phyloP scores from a whole-genome alignment of 495 filamentous ascomycete species.

The Evernia prunastri region DNA sequence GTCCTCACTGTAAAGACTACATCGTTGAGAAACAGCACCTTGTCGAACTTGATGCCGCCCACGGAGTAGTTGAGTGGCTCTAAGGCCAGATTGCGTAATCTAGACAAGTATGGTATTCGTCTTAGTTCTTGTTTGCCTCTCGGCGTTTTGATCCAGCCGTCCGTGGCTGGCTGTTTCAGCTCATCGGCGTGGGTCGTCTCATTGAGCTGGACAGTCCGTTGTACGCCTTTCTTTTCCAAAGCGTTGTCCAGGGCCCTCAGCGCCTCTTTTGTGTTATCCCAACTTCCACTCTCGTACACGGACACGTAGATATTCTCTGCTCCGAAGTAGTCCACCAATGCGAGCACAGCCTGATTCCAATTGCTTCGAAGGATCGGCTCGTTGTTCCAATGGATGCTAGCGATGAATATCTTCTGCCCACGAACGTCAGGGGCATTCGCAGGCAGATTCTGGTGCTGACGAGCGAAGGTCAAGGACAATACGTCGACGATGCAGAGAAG shows the following conservation, averaged over 20 bases:
- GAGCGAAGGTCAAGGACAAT: constrained; percentile 19
- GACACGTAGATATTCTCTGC: constrained; percentile 63
- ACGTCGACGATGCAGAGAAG: constrained; percentile 26
- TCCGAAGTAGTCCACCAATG: constrained; percentile 51
- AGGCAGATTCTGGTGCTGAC: constrained; percentile 3
- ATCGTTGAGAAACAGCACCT: constrained; percentile 68
- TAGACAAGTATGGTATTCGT: constrained; percentile 63
- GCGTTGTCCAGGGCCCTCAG: constrained; percentile 52
- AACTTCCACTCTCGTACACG: constrained; percentile 65
- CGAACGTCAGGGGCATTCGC: constrained; percentile 4
- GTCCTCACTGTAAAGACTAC: constrained; percentile 61
- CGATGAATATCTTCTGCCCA: constrained; percentile 53
- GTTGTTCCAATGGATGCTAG: constrained; percentile 66
- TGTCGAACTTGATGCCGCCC: constrained; percentile 53
- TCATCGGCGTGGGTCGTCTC: constrained; percentile 52
- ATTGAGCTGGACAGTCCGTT: constrained; percentile 47
- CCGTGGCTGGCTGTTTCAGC: constrained; percentile 31
- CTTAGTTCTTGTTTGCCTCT: constrained; percentile 49
- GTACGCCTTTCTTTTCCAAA: constrained; percentile 48
- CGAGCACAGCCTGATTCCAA: constrained; percentile 56
- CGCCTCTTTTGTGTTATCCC: constrained; percentile 61
- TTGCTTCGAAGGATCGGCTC: constrained; percentile 52
- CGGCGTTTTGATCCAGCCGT: constrained; percentile 54
- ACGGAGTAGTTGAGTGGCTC: constrained; percentile 43
- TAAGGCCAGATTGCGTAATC: constrained; percentile 52